phyloP scores from a whole-genome alignment of 2,329 filamentous ascomycete species.

The Uncinocarpus reesii region DNA sequence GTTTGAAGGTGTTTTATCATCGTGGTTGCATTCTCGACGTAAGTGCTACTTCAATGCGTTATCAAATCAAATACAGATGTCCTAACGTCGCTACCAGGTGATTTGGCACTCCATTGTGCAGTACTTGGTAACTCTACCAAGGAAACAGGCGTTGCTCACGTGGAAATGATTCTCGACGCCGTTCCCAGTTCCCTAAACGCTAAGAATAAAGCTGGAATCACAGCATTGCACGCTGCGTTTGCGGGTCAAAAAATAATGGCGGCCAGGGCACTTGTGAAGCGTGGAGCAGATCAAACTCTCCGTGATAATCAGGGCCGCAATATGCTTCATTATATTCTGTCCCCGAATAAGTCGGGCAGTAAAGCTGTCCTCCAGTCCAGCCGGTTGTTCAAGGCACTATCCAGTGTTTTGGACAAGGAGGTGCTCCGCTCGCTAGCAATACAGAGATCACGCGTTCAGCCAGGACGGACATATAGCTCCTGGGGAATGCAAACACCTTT shows the following conservation, averaged over 20 bases:
- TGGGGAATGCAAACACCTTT: conserved; percentile 14
- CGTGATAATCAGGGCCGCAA: conserved; percentile 56
- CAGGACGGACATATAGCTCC: neutral
- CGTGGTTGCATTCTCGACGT: conserved; percentile 39
- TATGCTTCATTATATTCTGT: conserved; percentile 52
- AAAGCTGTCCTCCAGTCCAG: neutral
- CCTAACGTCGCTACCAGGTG: conserved; percentile 19
- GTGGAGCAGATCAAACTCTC: conserved; percentile 58
- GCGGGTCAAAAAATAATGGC: conserved; percentile 29
- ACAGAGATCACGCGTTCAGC: conserved; percentile 10
- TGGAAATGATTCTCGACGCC: conserved; percentile 47
- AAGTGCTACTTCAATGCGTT: conserved; percentile 28
- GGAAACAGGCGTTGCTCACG: neutral
- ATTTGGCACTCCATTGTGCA: conserved; percentile 56
- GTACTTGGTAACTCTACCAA: conserved; percentile 39
- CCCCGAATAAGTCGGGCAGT: conserved; percentile 24
- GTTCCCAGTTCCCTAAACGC: conserved; percentile 54
- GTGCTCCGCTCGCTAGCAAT: conserved; percentile 9
- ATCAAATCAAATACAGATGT: neutral
- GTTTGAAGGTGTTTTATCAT: conserved; percentile 52
- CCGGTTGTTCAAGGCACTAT: neutral
- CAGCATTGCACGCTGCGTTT: conserved; percentile 60
- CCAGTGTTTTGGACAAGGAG: conserved; percentile 11
- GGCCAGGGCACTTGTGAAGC: conserved; percentile 51
- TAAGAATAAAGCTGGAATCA: conserved; percentile 40